A percentile compares a stretch with the other conserved stretches of the same genome.
These are phyloP conservation scores for Wickerhamomyces pijperi DNA, from an alignment of 805 yeast species.

Conservation along the genomic window DNA sequence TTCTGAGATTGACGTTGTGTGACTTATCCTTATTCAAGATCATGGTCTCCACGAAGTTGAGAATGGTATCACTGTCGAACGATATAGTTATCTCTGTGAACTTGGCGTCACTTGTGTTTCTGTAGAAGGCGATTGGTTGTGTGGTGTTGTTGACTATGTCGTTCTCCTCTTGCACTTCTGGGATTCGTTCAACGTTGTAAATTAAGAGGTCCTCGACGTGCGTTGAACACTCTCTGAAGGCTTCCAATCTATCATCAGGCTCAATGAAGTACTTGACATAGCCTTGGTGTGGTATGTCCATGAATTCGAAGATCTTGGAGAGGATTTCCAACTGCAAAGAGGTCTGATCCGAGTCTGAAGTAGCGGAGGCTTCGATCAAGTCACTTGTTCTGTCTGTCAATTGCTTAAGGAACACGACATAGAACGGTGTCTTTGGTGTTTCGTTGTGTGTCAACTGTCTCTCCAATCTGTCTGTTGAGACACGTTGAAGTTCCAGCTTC, in stretches of 20 bases:
- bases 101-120: slow-evolving; percentile 1
- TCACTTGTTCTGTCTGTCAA: slow-evolving; percentile 62
- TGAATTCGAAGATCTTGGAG: slow-evolving; percentile 23
- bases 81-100: slow-evolving; percentile 2
- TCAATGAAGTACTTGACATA: slow-evolving; percentile 57
- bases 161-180: neutral
- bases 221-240: slow-evolving; percentile 72
- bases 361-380: slow-evolving; percentile 51
- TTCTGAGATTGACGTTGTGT: slow-evolving; percentile 2
- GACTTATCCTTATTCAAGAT: slow-evolving; percentile 1
- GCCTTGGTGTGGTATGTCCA: slow-evolving; percentile 54
- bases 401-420: slow-evolving; percentile 45
- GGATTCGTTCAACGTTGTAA: slow-evolving; percentile 7
- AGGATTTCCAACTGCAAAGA: slow-evolving; percentile 23
- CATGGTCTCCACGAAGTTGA: slow-evolving; percentile 1
- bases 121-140: slow-evolving; percentile 5
- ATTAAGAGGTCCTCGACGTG: slow-evolving; percentile 12
- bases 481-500: no score
- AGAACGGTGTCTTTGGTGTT: slow-evolving; percentile 22
- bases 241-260: slow-evolving; percentile 51
- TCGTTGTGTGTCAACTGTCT: slow-evolving; percentile 8
- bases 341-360: slow-evolving; percentile 16
- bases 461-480: neutral
- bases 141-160: slow-evolving; percentile 2
- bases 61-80: neutral